Evolutionary conservation across 768 basidiomycete genomes (phyloP), one percentile per base, ranked within the genome.

Genomic region (Phylloporus arenicola): DNA sequence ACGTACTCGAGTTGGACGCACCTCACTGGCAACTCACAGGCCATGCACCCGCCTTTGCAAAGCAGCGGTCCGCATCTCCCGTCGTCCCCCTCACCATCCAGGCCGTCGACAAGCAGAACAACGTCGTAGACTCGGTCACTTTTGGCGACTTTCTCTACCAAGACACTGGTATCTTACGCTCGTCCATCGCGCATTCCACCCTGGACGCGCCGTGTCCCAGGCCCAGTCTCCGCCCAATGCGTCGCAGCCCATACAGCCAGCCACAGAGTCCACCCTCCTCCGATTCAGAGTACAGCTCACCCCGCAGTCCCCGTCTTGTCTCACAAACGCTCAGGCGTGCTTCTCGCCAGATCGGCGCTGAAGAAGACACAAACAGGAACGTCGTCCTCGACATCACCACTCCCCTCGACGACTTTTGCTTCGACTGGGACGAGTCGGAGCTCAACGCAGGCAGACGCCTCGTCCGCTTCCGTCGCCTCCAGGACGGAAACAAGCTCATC

Each of bases 401-500:
- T 14, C 75, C 83, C 3, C 74, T 85, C 31, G 71, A 78, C 27
- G 66, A 59, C 44, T 73, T 88, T 43, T 81, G 79, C 65, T 61
- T 65, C 4, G 76, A 72, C 16, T 87, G 87, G 84, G 73, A 74
- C 14, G 69, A 75, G 13, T 76, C 84, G 20, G 95, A 97, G 64
- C 65, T 82, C 50, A 64, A 72, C 14, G 73, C 75, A 3, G 83
- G 87, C 4, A 82, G 95, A 43, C 83, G 93, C 38, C 83, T 98
- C 33, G 89, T 97, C 39, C 86, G 86, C 43, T 95, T 97, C 68
- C 74, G 77, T 57, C 84, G 91, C 50, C 67, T 85, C 8, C 88
- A 86, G 64, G 83, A 88, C 47, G 89, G 88, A 22, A 77, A 82
- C 49, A 78, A 75, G 19, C 80, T 98, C 53, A 84, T 84, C 56